phyloP scores from a whole-genome alignment of 2,329 filamentous ascomycete genomes.

The Westerdykella sp. region DNA sequence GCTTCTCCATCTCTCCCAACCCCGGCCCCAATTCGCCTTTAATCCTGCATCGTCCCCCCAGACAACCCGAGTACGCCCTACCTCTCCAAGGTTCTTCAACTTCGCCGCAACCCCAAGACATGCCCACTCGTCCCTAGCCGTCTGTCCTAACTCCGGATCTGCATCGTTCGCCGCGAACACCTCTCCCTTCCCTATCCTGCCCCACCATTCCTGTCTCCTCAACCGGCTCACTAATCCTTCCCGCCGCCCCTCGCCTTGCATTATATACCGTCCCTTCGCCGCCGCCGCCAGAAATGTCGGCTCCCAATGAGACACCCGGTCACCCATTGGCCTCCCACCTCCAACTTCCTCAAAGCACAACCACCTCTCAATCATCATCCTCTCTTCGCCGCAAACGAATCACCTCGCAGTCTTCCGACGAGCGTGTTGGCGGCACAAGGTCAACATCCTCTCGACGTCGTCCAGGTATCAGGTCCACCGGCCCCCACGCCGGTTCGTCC shows the following conservation, averaged over 20 bases:
- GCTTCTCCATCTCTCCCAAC: slow-evolving; percentile 19
- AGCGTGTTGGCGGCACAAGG: slow-evolving; percentile 16
- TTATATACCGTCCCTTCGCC: slow-evolving; percentile 29
- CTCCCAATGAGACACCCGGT: slow-evolving; percentile 28
- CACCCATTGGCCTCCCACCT: slow-evolving; percentile 23
- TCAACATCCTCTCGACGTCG: slow-evolving; percentile 21
- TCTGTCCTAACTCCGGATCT: slow-evolving; percentile 30
- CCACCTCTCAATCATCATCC: slow-evolving; percentile 9
- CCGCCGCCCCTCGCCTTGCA: slow-evolving; percentile 20
- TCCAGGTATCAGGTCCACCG: slow-evolving; percentile 17
- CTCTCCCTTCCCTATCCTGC: slow-evolving; percentile 16
- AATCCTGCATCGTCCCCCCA: slow-evolving; percentile 22
- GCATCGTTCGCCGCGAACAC: slow-evolving; percentile 21
- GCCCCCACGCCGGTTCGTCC: slow-evolving; percentile 24
- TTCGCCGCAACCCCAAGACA: slow-evolving; percentile 24
- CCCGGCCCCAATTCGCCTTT: slow-evolving; percentile 24
- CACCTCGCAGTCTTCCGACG: slow-evolving; percentile 25
- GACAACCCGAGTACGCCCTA: slow-evolving; percentile 18
- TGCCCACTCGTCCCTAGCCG: slow-evolving; percentile 26
- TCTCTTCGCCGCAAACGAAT: slow-evolving; percentile 14
- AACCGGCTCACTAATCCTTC: slow-evolving; percentile 15
- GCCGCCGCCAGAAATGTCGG: slow-evolving; percentile 26
- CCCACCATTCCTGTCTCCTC: slow-evolving; percentile 24
- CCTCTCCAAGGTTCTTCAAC: slow-evolving; percentile 15
- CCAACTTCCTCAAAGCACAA: slow-evolving; percentile 18